Evolutionary conservation across 306 rosid genomes (phyloP), one percentile per base, ranked within the genome.

Genomic region (Casuarina equisetifolia): DNA sequence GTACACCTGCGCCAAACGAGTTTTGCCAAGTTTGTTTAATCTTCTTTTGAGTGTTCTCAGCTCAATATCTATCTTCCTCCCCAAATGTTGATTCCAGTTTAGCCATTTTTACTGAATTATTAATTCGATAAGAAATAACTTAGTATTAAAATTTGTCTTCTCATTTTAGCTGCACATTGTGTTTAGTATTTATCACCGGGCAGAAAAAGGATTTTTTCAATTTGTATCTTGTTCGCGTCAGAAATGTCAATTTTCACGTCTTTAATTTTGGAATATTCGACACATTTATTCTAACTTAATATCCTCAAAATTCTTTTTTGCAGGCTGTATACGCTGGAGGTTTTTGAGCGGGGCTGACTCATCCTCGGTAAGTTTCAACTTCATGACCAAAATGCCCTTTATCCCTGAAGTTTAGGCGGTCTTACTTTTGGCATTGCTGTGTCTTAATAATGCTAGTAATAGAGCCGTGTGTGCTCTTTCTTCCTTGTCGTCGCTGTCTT

Each of bases 251-350:
- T 46, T 46, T 46, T 46, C 10, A 7, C 2, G 15, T 63, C 5
- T 6, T 4, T 1, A n/a, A 1, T 64, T 46, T 0, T 49, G 39
- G 11, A 73, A 63, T 32, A 16, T 25, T 55, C 32, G 32, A 25
- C 32, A 25, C 32, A 3, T 15, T 25, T 72, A 80, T 5, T 49
- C 73, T 9, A 48, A 36, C 11, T 6, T 59, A 11, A 69, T 62
- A 43, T 76, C 58, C 51, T 55, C 61, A 40, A 13, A 38, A 13
- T 70, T 78, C 42, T 76, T 57, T 16, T 81, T 73, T 73, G 89
- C 90, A 93, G 98, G 86, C 45, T 93, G 97, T 75, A 78, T 83
- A 6, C 88, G 96, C 76, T 86, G 94, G 96, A 92, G 89, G 76
- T 61, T 91, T 78, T 84, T 91, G 85, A 72, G 86, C 74, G 89